A percentile compares a stretch with the other conserved stretches of the same genome.
Conservation (phyloP, 495 filamentous ascomycete species). For the Daldinia vernicosa region DNA sequence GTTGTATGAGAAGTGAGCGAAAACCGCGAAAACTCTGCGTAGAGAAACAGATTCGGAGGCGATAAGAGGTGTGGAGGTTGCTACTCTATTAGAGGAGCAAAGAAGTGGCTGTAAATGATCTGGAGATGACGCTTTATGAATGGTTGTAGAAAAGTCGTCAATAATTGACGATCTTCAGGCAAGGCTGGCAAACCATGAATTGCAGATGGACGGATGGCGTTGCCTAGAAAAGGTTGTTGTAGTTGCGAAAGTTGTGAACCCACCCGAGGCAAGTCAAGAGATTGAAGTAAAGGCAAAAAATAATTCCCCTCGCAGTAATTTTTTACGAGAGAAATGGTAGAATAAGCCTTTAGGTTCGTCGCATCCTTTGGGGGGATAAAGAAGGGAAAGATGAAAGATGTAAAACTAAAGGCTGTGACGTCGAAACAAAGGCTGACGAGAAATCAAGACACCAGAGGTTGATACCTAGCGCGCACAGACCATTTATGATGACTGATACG, state of each 20-base stretch:
- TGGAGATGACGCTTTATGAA: not conserved
- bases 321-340: not conserved
- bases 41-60: not conserved
- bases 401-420: conserved; percentile 27
- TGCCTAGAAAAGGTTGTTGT: conserved; percentile 14
- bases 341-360: not conserved
- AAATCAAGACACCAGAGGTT: conserved; percentile 3
- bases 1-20: not conserved
- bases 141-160: conserved; percentile 4
- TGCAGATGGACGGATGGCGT: conserved; percentile 1
- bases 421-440: conserved; percentile 33
- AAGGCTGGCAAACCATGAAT: conserved; percentile 21
- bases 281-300: not conserved
- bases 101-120: not conserved
- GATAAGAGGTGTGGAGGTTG: not conserved
- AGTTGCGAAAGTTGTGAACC: conserved; percentile 10
- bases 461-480: conserved; percentile 2
- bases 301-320: not conserved
- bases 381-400: conserved; percentile 18
- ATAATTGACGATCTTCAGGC: conserved; percentile 4
- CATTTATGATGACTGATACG: not conserved
- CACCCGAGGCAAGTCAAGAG: conserved; percentile 15
- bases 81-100: not conserved
- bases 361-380: conserved; percentile 4
- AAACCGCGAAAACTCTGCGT: not conserved